Evolutionary conservation across 1,284 basidiomycete genomes (phyloP), one percentile per base, ranked within the genome.

Genomic region (Spongispora temasekensis): DNA sequence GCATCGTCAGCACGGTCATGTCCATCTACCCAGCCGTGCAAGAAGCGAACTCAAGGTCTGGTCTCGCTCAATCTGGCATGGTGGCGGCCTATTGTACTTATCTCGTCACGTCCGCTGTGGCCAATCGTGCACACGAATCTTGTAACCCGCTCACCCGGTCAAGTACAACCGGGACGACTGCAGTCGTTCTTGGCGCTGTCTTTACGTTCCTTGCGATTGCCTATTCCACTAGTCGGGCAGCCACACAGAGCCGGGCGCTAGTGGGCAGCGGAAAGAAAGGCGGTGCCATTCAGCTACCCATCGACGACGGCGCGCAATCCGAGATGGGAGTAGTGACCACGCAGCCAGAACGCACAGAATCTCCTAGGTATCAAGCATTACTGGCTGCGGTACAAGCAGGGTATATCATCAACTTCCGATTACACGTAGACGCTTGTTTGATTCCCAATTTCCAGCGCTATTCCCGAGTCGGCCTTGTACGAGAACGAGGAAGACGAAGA

Each of bases 191-290:
- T 48, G 97, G 97, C 48, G 97, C 94, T 5, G 76, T 95, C 17
- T 98, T 99, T 77, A 99, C 97, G 1, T 98, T 99, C 83, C 78
- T 98, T 52, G 96, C 97, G 3, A 98, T 99, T 67, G 97, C 97
- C 12, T 99, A 98, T 75, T 97, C 95, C 25, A 99, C 97, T 0
- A 94, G 90, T 25, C 84, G 97, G 52, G 97, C 97, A 2, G 97
- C 97, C 8, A 99, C 97, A 1, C 95, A 97, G 76, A 94, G 91
- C 69, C 88, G 91, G 64, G 95, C 95, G 13, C 79, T 98, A 34
- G 91, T 94, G 1, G 96, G 96, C 12, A 86, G 82, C 67, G 81
- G 81, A 34, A 88, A 86, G 74, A 87, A 83, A 66, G 67, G 70
- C 42, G 88, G 87, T 13, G 80, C 82, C 4, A 84, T 96, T 32